Evolutionary conservation across 2,329 filamentous ascomycete genomes (phyloP).

Genomic region (Juglanconis oblonga): DNA sequence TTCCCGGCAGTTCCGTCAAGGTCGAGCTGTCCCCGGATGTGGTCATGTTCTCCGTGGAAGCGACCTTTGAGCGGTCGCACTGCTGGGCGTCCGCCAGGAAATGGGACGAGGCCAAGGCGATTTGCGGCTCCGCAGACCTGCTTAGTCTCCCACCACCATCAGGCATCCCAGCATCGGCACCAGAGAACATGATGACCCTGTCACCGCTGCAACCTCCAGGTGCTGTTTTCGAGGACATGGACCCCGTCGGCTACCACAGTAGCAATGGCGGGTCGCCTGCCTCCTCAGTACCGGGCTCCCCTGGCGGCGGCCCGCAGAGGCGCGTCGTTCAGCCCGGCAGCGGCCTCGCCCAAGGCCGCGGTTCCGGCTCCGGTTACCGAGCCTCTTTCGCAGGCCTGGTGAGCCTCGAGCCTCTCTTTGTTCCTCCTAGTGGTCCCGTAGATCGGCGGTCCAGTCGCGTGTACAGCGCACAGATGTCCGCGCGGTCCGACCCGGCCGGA

Average conservation of each 20-base stretch:
- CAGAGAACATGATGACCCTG: constrained; percentile 5
- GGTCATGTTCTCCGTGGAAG: constrained; percentile 59
- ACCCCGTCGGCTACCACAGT: constrained; percentile 19
- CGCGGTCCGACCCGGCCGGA: constrained; percentile 5
- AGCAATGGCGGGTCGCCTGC: constrained; percentile 21
- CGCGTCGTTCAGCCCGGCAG: constrained; percentile 11
- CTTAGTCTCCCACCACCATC: constrained; percentile 24
- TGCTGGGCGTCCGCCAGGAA: constrained; percentile 53
- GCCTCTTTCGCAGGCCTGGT: constrained; percentile 30
- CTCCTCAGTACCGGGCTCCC: constrained; percentile 15
- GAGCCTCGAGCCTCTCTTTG: constrained; percentile 31
- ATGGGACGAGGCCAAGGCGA: constrained; percentile 36
- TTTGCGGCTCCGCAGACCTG: constrained; percentile 22
- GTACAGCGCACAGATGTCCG: constrained; percentile 15
- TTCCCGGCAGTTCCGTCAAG: constrained; percentile 58
- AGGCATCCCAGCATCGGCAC: constrained; percentile 7
- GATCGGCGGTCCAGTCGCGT: constrained; percentile 18
- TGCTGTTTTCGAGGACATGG: constrained; percentile 28
- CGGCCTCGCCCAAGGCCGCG: constrained; percentile 16
- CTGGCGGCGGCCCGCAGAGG: constrained; percentile 11
- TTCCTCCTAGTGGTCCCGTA: constrained; percentile 13
- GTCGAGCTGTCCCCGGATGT: constrained; percentile 60
- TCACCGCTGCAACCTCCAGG: constrained; percentile 28
- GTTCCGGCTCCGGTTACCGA: constrained; percentile 26
- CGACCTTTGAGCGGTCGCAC: constrained; percentile 57